Base-by-base conservation (phyloP, 257 asterid species). In the Scutellaria galericulata region DNA sequence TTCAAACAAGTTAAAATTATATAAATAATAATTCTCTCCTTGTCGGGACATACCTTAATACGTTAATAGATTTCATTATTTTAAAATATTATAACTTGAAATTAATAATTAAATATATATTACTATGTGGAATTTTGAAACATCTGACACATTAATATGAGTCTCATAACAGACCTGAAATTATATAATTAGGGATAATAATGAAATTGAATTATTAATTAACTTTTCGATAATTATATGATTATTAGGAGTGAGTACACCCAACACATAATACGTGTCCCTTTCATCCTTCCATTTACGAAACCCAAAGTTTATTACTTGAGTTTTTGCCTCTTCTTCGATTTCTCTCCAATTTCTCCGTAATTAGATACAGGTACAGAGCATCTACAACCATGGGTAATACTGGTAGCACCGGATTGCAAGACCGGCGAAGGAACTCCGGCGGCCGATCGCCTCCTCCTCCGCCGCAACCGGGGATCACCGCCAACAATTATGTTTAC, bases 331-430 rank as follows among this genome's bases (percentile, higher is more conserved):
- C 45, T 7, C 39, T 37, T 20, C 5, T 20, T 40, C 7, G 7
- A 13, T 66, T 61, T 41, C 12, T 66, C 18, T 18, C 12, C n/a
- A 31, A 10, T 48, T 13, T n/a, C 47, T 50, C n/a, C 9, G 45
- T 64, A 12, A 64, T 44, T 24, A 41, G 0, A 7, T 11, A 20
- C n/a, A 46, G 12, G 12, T 22, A 14, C 31, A 5, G 53, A 5
- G 6, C 37, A 51, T 50, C 40, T 4, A 22, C 2, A 73, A 3
- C 31, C 37, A 89, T 89, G 96, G 96, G 96, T 14, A 89, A 89
- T 70, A 68, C 64, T 53, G 86, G 83, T 40, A 87, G 89, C 72
- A 82, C 76, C 77, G 85, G 79, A 11, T 79, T 35, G 37, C 69
- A 81, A 61, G 80, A 77, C 52, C 85, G 89, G 50, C 78, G 87